phyloP scores from a whole-genome alignment of 441 rosid genomes.

The Arabidopsis lyrata region DNA sequence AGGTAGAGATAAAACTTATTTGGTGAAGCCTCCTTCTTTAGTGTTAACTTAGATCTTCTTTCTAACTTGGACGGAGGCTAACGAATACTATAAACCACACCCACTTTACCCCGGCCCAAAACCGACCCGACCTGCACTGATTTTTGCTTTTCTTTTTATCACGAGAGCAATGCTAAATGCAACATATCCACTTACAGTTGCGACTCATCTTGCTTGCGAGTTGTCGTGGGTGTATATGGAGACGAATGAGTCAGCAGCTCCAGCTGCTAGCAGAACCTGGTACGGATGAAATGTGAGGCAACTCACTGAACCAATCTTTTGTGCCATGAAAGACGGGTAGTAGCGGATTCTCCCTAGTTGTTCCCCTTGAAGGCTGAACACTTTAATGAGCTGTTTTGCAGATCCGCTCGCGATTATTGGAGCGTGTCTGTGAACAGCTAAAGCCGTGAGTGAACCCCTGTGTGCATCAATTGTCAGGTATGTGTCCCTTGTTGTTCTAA shows the following conservation, averaged over 20 bases:
- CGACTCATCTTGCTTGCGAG: conserved; percentile 50
- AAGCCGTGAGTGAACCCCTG: conserved; percentile 94
- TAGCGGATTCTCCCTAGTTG: conserved; percentile 80
- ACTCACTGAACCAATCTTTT: conserved; percentile 95
- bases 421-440: conserved; percentile 98
- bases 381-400: conserved; percentile 88
- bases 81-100: conserved; percentile 48
- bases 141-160: conserved; percentile 11
- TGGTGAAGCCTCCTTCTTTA: conserved; percentile 45
- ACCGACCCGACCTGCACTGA: conserved; percentile 21
- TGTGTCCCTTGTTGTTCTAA: conserved; percentile 65
- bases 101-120: conserved; percentile 35
- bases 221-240: conserved; percentile 76
- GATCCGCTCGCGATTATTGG: conserved; percentile 95
- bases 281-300: conserved; percentile 97
- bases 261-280: conserved; percentile 89
- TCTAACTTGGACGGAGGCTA: conserved; percentile 43
- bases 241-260: conserved; percentile 85
- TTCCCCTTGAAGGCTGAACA: conserved; percentile 83
- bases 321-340: conserved; percentile 91
- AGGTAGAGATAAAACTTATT: conserved; percentile 41
- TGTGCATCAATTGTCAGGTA: conserved; percentile 86
- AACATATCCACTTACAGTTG: conserved; percentile 19
- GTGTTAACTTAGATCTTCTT: conserved; percentile 37
- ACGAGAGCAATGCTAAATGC: conserved; percentile 31